phyloP scores from a whole-genome alignment of 371 early-diverging fungal species.

The Sanchytrium tribonematis region DNA sequence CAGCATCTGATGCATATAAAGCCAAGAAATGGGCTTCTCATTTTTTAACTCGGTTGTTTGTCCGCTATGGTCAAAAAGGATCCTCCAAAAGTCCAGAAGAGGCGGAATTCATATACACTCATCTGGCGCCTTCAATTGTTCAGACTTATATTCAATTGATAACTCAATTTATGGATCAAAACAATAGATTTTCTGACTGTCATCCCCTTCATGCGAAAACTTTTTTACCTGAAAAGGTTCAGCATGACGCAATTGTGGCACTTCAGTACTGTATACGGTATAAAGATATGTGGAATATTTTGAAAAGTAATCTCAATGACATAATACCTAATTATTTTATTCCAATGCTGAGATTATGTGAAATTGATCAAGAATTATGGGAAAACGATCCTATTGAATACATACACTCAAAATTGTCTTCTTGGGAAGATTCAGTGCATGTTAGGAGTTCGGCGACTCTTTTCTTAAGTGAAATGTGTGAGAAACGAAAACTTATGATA shows the following conservation, averaged over 20 bases:
- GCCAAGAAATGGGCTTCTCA: slow-evolving; percentile 74
- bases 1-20: too few relatives aligned
- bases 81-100: not conserved
- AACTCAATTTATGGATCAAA: slow-evolving; percentile 30
- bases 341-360: slow-evolving; percentile 53
- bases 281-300: slow-evolving; percentile 51
- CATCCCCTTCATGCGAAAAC: too few relatives aligned
- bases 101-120: slow-evolving; percentile 9
- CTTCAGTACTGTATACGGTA: slow-evolving; percentile 30
- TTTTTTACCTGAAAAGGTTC: too few relatives aligned
- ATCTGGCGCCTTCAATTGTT: slow-evolving; percentile 56
- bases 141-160: slow-evolving; percentile 43
- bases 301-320: slow-evolving; percentile 45
- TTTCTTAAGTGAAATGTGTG: slow-evolving; percentile 38
- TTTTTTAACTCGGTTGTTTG: slow-evolving; percentile 45
- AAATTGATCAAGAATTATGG: slow-evolving; percentile 60
- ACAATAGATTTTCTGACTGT: slow-evolving; percentile 13
- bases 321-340: slow-evolving; percentile 52
- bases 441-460: slow-evolving; percentile 32
- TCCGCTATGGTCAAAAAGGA: slow-evolving; percentile 8
- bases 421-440: slow-evolving; percentile 34
- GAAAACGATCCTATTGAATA: slow-evolving; percentile 64
- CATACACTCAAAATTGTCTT: slow-evolving; percentile 41
- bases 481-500: too few relatives aligned
- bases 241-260: slow-evolving; percentile 4